Conservation (phyloP, 2,329 filamentous ascomycete genomes). For the Trichophyton mentagrophytes region DNA sequence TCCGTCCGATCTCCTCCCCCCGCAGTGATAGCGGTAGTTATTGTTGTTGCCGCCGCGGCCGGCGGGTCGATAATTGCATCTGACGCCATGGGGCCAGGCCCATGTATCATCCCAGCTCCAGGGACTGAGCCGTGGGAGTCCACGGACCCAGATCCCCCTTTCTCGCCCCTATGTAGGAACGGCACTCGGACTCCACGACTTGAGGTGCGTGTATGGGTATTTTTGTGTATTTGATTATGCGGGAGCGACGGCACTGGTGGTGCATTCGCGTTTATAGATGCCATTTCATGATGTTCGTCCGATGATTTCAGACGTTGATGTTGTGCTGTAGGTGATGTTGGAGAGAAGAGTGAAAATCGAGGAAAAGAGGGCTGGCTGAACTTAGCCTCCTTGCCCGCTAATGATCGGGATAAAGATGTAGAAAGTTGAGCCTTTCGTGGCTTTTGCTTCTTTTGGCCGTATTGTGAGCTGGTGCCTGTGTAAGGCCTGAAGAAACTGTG, state of each 20-base stretch:
- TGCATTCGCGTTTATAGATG: background rate
- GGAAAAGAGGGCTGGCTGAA: background rate
- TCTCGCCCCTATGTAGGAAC: background rate
- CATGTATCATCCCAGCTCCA: background rate
- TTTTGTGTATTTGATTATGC: background rate
- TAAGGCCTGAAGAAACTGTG: background rate
- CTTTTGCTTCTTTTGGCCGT: background rate
- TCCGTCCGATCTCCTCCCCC: background rate
- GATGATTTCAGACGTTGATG: background rate
- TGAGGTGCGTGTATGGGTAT: background rate
- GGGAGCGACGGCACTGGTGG: background rate
- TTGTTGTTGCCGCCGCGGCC: background rate
- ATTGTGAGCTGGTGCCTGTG: background rate
- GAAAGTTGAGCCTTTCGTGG: background rate
- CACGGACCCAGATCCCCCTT: background rate
- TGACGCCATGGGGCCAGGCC: background rate
- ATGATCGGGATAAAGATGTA: background rate
- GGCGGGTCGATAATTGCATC: background rate
- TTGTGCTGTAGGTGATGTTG: background rate
- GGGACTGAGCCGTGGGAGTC: background rate
- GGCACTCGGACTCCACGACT: background rate
- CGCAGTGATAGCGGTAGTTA: background rate
- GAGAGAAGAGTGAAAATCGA: background rate
- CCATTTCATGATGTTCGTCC: background rate
- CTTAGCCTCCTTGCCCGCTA: background rate